Conservation (phyloP, 352 stramenopile genomes). For the Phytophthora fragariae region DNA sequence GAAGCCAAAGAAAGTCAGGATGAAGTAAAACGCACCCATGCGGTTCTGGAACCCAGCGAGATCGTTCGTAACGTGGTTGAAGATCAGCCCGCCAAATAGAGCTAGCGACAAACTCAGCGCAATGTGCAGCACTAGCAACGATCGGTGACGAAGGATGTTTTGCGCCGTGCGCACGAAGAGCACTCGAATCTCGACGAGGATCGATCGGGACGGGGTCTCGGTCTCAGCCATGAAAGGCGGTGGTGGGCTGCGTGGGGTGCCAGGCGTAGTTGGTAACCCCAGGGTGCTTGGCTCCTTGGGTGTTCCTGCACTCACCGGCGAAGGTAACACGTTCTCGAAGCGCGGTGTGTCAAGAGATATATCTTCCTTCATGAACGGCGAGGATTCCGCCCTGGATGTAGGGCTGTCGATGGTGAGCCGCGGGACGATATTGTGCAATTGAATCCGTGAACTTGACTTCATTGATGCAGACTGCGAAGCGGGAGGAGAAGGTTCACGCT, state of each 20-base stretch:
- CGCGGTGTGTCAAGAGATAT: constrained; percentile 50
- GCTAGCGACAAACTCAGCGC: constrained; percentile 55
- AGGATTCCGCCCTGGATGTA: constrained; percentile 39
- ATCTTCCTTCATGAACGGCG: constrained; percentile 65
- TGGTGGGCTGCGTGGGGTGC: constrained; percentile 36
- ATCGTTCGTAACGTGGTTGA: constrained; percentile 78
- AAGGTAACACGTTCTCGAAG: constrained; percentile 42
- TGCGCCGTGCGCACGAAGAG: constrained; percentile 65
- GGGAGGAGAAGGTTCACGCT: constrained; percentile 27
- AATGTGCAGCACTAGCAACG: constrained; percentile 68
- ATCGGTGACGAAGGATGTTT: constrained; percentile 73
- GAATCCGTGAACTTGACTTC: constrained; percentile 2
- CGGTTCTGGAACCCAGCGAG: constrained; percentile 83
- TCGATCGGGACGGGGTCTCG: constrained; percentile 40
- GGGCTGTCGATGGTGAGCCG: constrained; percentile 40
- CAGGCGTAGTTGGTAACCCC: constrained; percentile 26
- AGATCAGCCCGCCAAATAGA: constrained; percentile 70
- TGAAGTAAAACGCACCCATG: constrained; percentile 81
- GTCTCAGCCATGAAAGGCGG: constrained; percentile 11
- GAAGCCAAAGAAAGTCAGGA: constrained; percentile 83
- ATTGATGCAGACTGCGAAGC: constrained; percentile 7
- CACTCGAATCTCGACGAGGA: constrained; percentile 65
- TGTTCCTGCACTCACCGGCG: constrained; percentile 15
- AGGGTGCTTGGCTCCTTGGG: constrained; percentile 16
- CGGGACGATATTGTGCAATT: constrained; percentile 18